A percentile compares a stretch with the other conserved stretches of the same genome.
Evolutionary conservation across 192 early-diverging fungal genomes (phyloP).

Genomic region (Backusella morwellensis): DNA sequence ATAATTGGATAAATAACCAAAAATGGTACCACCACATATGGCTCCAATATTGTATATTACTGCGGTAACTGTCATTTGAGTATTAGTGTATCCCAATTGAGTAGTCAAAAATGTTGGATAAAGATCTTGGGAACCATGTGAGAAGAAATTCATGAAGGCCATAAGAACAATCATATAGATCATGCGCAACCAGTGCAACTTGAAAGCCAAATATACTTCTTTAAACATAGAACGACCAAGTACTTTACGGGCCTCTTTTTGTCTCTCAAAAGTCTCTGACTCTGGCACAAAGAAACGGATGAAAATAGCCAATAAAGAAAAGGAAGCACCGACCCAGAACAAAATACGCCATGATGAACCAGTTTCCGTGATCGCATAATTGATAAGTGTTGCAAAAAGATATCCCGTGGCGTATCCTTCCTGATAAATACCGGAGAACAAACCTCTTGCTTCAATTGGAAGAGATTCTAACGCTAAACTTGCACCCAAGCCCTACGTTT

Average conservation of each 20-base stretch:
- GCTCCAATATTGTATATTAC: slow-evolving; percentile 67
- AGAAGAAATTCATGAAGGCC: slow-evolving; percentile 68
- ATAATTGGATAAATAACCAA: slow-evolving; percentile 68
- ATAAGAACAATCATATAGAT: slow-evolving; percentile 58
- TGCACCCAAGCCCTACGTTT: slow-evolving; percentile 64
- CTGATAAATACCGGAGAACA: slow-evolving; percentile 77
- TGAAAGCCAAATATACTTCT: slow-evolving; percentile 28
- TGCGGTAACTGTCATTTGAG: slow-evolving; percentile 54
- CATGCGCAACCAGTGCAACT: slow-evolving; percentile 50
- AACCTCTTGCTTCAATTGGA: slow-evolving; percentile 63
- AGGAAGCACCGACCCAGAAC: slow-evolving; percentile 64
- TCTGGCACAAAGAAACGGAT: slow-evolving; percentile 66
- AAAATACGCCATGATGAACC: slow-evolving; percentile 62
- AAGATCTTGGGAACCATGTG: slow-evolving; percentile 69
- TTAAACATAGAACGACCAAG: slow-evolving; percentile 21
- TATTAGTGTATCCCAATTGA: slow-evolving; percentile 53
- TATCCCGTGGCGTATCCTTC: slow-evolving; percentile 66
- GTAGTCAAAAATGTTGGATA: slow-evolving; percentile 64
- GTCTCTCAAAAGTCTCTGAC: slow-evolving; percentile 50
- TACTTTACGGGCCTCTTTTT: slow-evolving; percentile 26
- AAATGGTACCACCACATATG: slow-evolving; percentile 64
- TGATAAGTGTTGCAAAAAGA: slow-evolving; percentile 62
- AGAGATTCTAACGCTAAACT: slow-evolving; percentile 72
- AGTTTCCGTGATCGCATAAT: slow-evolving; percentile 50
- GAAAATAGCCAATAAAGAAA: slow-evolving; percentile 56